A percentile compares a stretch with the other conserved stretches of the same genome.
phyloP scores from a whole-genome alignment of 2,329 filamentous ascomycete genomes.

The Cercospora brassicicola region DNA sequence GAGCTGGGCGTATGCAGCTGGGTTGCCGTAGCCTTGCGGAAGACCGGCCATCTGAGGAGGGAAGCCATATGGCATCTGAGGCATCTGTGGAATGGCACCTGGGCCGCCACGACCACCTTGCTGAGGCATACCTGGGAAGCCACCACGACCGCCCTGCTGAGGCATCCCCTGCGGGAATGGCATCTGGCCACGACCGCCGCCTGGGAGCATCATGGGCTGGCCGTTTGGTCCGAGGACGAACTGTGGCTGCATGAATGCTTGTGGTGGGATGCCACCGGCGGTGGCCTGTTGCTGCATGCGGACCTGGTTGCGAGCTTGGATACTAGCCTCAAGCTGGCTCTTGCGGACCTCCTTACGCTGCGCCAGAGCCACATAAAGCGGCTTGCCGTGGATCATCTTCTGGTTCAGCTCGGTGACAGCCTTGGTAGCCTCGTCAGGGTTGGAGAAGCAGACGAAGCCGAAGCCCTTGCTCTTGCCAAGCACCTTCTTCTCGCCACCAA shows the following conservation, averaged over 20 bases:
- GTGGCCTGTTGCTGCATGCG: conserved; percentile 96
- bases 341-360: conserved; percentile 99
- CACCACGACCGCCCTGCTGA: conserved; percentile 73
- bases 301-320: conserved; percentile 97
- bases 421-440: conserved; percentile 98
- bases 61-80: conserved; percentile 81
- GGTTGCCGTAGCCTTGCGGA: conserved; percentile 76
- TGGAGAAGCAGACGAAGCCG: conserved; percentile 99
- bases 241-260: conserved; percentile 69
- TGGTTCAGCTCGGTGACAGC: conserved; percentile 99
- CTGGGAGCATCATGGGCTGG: conserved; percentile 64
- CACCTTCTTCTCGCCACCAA: conserved; percentile 61
- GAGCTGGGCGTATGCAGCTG: conserved; percentile 56
- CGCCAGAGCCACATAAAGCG: conserved; percentile 93
- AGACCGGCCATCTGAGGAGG: conserved; percentile 67
- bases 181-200: conserved; percentile 58
- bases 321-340: conserved; percentile 97
- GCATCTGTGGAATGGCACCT: conserved; percentile 74
- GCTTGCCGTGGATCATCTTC: conserved; percentile 96
- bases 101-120: conserved; percentile 86
- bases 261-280: conserved; percentile 73
- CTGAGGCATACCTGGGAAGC: conserved; percentile 77
- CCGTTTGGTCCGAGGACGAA: conserved; percentile 86
- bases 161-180: conserved; percentile 63
- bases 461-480: conserved; percentile 99